Evolutionary conservation across 768 basidiomycete species (phyloP).

Genomic region (Naganishia vaughanmartiniae): DNA sequence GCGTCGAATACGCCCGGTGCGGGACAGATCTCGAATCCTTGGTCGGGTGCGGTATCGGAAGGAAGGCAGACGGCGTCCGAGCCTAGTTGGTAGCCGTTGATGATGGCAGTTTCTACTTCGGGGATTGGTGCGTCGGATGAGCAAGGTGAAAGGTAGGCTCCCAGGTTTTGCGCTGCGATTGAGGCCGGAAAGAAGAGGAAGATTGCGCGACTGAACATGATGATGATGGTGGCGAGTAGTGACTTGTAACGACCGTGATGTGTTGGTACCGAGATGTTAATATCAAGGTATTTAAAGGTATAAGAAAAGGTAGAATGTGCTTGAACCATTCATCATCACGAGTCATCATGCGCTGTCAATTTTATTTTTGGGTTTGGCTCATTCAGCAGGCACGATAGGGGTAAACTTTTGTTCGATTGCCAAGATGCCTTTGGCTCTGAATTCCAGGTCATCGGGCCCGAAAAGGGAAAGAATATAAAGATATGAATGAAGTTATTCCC

Average conservation of each 20-base stretch:
- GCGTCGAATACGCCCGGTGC: conserved; percentile 2
- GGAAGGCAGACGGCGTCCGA: conserved; percentile 13
- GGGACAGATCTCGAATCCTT: conserved; percentile 6
- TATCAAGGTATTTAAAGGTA: too few relatives aligned
- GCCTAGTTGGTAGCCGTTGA: neutral
- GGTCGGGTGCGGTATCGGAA: neutral
- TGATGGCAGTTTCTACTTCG: neutral
- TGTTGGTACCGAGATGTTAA: neutral
- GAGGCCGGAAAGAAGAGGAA: neutral
- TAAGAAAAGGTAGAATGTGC: too few relatives aligned
- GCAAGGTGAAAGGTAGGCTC: conserved; percentile 10
- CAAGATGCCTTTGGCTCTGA: too few relatives aligned
- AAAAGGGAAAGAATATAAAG: neutral
- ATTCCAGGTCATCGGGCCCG: neutral
- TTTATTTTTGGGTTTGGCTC: too few relatives aligned
- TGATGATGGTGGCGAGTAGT: neutral
- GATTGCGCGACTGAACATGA: neutral
- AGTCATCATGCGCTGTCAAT: neutral
- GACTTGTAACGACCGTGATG: neutral
- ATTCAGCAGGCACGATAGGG: too few relatives aligned
- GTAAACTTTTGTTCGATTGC: too few relatives aligned
- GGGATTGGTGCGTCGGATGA: neutral
- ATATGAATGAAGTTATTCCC: neutral
- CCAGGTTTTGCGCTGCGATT: conserved; percentile 9
- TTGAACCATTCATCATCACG: too few relatives aligned